These are phyloP conservation scores for Uronychia setigera DNA, from an alignment of 73 alveolate species.

Conservation along the genomic window DNA sequence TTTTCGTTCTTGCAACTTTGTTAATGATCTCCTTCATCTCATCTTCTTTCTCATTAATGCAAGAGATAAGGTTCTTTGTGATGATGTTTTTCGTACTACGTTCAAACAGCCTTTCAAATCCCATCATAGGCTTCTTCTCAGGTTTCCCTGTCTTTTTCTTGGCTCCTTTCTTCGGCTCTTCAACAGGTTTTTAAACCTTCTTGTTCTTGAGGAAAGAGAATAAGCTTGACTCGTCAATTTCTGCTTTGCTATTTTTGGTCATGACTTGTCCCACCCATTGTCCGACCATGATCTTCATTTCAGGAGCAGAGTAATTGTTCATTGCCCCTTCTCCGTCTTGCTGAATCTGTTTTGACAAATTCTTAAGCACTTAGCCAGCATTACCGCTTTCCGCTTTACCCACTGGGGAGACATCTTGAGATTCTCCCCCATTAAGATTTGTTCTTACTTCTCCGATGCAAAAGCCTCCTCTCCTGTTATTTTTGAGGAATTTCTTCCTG, in stretches of 20 bases:
- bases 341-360: not conserved
- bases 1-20: not conserved
- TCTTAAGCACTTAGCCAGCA: not conserved
- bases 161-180: not conserved
- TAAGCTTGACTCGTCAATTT: not conserved
- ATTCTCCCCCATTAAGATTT: not conserved
- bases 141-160: not conserved
- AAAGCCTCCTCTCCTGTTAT: not conserved
- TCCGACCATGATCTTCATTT: not conserved
- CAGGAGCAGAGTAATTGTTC: not conserved
- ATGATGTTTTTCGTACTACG: not conserved
- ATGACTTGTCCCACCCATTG: not conserved
- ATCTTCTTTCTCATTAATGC: not conserved
- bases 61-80: not conserved
- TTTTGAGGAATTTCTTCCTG: not conserved
- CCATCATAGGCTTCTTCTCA: not conserved
- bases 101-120: not conserved
- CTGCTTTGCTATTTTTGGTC: not conserved
- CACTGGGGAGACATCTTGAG: not conserved
- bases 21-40: not conserved
- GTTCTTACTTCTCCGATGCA: not conserved
- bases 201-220: not conserved
- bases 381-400: too few species aligned
- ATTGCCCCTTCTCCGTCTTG: not conserved
- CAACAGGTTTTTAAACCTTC: not conserved